Evolutionary conservation across 768 basidiomycete genomes (phyloP).

Genomic region (Auricularia cornea): DNA sequence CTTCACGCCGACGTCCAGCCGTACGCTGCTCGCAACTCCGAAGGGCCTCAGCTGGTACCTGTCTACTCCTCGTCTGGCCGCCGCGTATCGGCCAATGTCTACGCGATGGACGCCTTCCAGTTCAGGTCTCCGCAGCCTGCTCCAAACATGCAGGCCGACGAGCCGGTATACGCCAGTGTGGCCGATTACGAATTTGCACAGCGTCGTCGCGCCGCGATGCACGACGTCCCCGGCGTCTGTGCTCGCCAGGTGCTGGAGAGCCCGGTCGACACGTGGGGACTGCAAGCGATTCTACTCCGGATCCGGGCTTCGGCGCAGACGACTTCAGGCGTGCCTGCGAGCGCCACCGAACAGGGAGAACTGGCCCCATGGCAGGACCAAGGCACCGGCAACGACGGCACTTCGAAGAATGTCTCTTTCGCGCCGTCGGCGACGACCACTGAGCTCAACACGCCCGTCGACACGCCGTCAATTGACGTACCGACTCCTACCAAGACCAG

Average conservation of each 20-base stretch:
- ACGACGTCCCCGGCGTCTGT: background rate
- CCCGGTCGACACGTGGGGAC: background rate
- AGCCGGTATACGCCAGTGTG: background rate
- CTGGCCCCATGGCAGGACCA: background rate
- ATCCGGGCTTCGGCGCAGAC: background rate
- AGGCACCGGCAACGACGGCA: background rate
- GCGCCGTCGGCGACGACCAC: background rate
- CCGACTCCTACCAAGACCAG: background rate
- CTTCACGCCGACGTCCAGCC: background rate
- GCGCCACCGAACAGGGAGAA: background rate
- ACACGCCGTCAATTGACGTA: background rate
- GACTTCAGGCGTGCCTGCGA: background rate
- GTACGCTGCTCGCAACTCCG: background rate
- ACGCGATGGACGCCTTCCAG: background rate
- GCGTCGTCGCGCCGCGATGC: background rate
- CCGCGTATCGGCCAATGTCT: background rate
- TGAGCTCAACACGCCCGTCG: background rate
- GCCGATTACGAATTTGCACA: background rate
- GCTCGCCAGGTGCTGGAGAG: background rate
- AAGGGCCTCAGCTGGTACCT: background rate
- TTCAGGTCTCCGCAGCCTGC: background rate
- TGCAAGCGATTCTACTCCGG: background rate
- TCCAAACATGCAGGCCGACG: background rate
- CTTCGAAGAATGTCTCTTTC: background rate
- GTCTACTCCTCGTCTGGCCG: background rate